Percentiles rank a stretch among this genome's conserved stretches.
These are phyloP conservation scores for Neohortaea acidophila DNA, from an alignment of 495 filamentous ascomycete species.

Conservation along the genomic window DNA sequence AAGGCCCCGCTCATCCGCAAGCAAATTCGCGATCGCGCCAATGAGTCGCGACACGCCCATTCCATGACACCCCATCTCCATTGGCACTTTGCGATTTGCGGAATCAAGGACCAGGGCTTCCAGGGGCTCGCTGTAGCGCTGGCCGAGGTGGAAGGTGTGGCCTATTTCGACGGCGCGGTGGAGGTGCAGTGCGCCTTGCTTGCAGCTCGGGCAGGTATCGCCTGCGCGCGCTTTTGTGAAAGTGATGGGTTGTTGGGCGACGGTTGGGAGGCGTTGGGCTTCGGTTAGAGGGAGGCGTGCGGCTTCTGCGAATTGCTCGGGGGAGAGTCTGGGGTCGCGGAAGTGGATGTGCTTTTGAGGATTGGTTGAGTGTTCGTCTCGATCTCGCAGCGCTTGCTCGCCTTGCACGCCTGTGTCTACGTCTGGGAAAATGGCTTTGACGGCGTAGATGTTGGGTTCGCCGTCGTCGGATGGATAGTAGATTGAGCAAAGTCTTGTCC, in stretches of 20 bases:
- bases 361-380: not conserved
- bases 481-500: slow-evolving; percentile 47
- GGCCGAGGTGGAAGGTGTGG: slow-evolving; percentile 89
- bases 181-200: slow-evolving; percentile 43
- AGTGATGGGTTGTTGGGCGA: slow-evolving; percentile 27
- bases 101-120: slow-evolving; percentile 31
- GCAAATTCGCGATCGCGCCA: slow-evolving; percentile 59
- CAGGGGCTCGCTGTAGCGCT: slow-evolving; percentile 66
- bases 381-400: not conserved
- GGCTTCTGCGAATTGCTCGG: not conserved
- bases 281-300: not conserved
- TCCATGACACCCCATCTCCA: slow-evolving; percentile 94
- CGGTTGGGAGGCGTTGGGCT: not conserved
- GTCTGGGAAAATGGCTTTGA: slow-evolving; percentile 56
- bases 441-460: slow-evolving; percentile 53
- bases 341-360: too few relatives aligned
- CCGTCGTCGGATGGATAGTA: slow-evolving; percentile 38
- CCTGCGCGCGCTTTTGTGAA: slow-evolving; percentile 49
- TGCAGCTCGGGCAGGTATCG: slow-evolving; percentile 59
- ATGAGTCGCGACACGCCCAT: slow-evolving; percentile 89
- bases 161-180: slow-evolving; percentile 74
- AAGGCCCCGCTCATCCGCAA: slow-evolving; percentile 60
- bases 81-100: slow-evolving; percentile 29
- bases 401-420: slow-evolving; percentile 58
- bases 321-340: slow-evolving; percentile 1